Evolutionary conservation across 176 grass and related monocot species (phyloP).

Genomic region (Cymbopogon citratus): DNA sequence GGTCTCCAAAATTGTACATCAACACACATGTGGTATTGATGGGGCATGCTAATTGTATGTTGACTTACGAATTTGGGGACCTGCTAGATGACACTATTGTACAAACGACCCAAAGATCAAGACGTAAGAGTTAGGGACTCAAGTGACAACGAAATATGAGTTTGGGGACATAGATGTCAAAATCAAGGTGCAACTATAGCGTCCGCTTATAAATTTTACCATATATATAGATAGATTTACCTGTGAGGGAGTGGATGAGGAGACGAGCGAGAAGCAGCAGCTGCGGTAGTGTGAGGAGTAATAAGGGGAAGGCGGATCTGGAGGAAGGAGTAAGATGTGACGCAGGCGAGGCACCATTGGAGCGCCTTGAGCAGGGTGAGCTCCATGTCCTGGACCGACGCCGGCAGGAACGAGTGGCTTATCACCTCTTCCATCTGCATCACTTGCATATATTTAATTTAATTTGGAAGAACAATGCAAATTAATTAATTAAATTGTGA

Average conservation of each 20-base stretch:
- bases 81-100: too few relatives aligned
- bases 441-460: background rate
- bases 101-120: too few relatives aligned
- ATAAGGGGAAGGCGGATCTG: constrained; percentile 3
- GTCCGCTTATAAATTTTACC: too few relatives aligned
- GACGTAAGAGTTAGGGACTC: too few relatives aligned
- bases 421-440: constrained; percentile 54
- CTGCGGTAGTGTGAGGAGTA: background rate
- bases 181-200: too few relatives aligned
- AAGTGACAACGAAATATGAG: too few relatives aligned
- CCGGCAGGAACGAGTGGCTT: constrained; percentile 42
- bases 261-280: background rate
- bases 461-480: too few relatives aligned
- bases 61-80: too few relatives aligned
- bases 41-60: too few relatives aligned
- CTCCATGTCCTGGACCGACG: constrained; percentile 63
- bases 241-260: constrained; percentile 54
- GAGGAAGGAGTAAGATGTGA: constrained; percentile 65
- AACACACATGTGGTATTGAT: too few relatives aligned
- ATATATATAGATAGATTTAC: background rate
- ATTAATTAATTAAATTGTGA: background rate
- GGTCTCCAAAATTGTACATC: too few relatives aligned
- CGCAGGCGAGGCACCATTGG: constrained; percentile 66
- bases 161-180: too few relatives aligned
- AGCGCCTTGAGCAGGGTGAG: constrained; percentile 66